phyloP scores from a whole-genome alignment of 257 asterid genomes.

The Nicotiana benthamiana region DNA sequence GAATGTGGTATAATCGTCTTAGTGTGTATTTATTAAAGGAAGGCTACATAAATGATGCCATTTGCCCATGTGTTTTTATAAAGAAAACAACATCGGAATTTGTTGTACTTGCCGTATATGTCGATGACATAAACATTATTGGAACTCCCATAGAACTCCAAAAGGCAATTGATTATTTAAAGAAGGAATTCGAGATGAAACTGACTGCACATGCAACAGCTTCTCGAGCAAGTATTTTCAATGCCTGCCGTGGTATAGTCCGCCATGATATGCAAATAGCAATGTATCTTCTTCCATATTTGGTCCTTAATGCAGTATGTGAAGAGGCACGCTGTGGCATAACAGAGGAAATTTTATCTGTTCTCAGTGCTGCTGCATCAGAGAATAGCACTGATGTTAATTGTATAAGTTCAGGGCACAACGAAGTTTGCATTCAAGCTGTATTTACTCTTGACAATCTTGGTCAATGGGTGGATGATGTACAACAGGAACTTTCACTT shows the following conservation, averaged over 20 bases:
- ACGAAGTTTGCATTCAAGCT: constrained; percentile 95
- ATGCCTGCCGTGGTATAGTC: constrained; percentile 95
- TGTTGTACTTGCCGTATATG: too few relatives aligned
- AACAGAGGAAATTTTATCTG: constrained; percentile 73
- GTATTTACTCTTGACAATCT: constrained; percentile 92
- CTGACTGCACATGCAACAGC: constrained; percentile 83
- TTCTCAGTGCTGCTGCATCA: constrained; percentile 73
- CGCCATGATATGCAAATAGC: constrained; percentile 96
- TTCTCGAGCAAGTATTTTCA: constrained; percentile 72
- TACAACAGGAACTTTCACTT: constrained; percentile 80
- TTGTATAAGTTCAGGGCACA: constrained; percentile 63
- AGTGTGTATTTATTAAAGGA: too few relatives aligned
- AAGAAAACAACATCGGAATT: too few relatives aligned
- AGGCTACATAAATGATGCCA: too few relatives aligned
- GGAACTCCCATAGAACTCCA: too few relatives aligned
- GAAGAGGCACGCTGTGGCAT: constrained; percentile 88
- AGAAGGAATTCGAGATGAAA: too few relatives aligned
- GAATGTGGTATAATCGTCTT: too few relatives aligned
- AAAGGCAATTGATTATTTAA: too few relatives aligned
- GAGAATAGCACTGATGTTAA: constrained; percentile 45
- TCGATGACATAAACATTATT: too few relatives aligned
- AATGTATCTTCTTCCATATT: constrained; percentile 90
- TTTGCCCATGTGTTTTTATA: too few relatives aligned
- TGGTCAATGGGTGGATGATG: constrained; percentile 98
- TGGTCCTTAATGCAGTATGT: constrained; percentile 83